These are phyloP conservation scores for Aspergillus steynii DNA, from an alignment of 495 filamentous ascomycete species.

Conservation along the genomic window DNA sequence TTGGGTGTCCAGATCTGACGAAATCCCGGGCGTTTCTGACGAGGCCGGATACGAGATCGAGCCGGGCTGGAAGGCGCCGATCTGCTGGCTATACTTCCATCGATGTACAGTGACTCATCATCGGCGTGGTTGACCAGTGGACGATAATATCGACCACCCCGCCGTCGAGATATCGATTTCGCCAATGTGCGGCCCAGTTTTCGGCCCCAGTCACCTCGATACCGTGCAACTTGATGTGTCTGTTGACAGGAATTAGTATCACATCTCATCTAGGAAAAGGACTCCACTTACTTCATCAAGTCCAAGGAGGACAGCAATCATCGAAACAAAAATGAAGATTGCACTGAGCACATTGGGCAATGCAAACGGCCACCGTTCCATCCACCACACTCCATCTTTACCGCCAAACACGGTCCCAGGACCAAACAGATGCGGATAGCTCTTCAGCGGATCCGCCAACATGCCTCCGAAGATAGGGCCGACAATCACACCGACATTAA, in stretches of 20 bases:
- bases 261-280: background rate
- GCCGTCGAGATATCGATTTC: conserved; percentile 31
- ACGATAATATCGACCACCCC: conserved; percentile 26
- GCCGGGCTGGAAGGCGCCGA: conserved; percentile 31
- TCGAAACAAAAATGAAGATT: conserved; percentile 50
- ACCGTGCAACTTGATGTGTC: conserved; percentile 51
- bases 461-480: conserved; percentile 65
- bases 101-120: conserved; percentile 34
- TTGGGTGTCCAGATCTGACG: conserved; percentile 62
- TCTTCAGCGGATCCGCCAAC: conserved; percentile 69
- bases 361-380: conserved; percentile 61
- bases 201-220: conserved; percentile 51
- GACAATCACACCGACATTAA: conserved; percentile 72
- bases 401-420: conserved; percentile 51
- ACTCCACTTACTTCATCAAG: conserved; percentile 54
- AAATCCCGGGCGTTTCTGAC: conserved; percentile 47
- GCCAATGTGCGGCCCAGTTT: conserved; percentile 44
- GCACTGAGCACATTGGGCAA: conserved; percentile 63
- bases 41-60: conserved; percentile 20
- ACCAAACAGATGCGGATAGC: conserved; percentile 67
- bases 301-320: conserved; percentile 53
- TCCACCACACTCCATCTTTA: conserved; percentile 58
- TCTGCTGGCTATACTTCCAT: conserved; percentile 28
- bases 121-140: conserved; percentile 27
- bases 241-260: conserved; percentile 21